Evolutionary conservation across 176 grass and related monocot genomes (phyloP), one percentile per base, ranked within the genome.

Genomic region (Zea luxurians): DNA sequence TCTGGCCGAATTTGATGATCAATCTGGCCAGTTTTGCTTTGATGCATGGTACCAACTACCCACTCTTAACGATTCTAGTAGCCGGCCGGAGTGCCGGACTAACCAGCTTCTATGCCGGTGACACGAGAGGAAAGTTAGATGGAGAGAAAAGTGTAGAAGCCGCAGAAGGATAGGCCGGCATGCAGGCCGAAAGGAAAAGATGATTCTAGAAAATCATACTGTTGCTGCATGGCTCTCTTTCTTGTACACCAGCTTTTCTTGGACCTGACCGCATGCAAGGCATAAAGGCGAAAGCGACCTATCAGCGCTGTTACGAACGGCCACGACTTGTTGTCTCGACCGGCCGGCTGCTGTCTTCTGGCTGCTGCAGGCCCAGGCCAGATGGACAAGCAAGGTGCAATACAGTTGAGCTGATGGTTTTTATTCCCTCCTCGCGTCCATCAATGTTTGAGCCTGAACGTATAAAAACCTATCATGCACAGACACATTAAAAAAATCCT

Each of bases 271-370:
- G 69, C 36, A 79, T 40, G 75, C 50, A 79, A 53, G 44, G 86
- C 42, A 6, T 83, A 88, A 88, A 88, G 75, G 75, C 46, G 80
- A 88, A 83, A 88, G 75, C 37, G 86, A 75, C 75, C 42, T 79
- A 78, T 79, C 86, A 69, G 75, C 13, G 63, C 61, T 83, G 75
- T 78, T 73, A 59, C 54, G 13, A 68, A 88, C 80, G 86, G 70
- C 75, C 86, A 79, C 46, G 75, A 68, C 83, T 60, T 69, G 45
- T 27, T 83, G 74, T 10, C 50, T 48, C 61, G 45, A 16, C 61
- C 37, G 47, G 0, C 13, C 4, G 68, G 27, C 27, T 27, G 27
- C 27, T 27, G 27, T 27, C 27, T 27, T 27, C 45, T 37, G 70
- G 17, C 20, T 13, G 68, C 68, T 10, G 69, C 27, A 27, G 27